Evolutionary conservation across 2,329 filamentous ascomycete genomes (phyloP).

Genomic region (Curvularia hawaiiensis): DNA sequence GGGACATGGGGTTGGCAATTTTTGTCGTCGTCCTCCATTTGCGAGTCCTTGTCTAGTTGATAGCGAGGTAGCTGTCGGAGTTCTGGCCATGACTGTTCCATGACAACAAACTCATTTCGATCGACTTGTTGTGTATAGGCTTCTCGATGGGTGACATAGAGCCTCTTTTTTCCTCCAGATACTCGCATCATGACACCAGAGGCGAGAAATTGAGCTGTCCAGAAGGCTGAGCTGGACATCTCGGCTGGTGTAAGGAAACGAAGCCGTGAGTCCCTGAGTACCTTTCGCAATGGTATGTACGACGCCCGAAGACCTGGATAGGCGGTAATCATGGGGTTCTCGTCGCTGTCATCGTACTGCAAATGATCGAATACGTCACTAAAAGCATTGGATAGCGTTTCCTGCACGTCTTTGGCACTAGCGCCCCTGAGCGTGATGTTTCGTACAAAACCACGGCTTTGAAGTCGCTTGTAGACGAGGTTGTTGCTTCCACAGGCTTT

Average conservation of each 20-base stretch:
- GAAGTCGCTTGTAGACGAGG: constrained; percentile 71
- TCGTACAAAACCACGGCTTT: constrained; percentile 73
- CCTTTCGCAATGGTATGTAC: constrained; percentile 78
- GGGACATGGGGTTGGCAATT: constrained; percentile 54
- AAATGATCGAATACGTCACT: constrained; percentile 54
- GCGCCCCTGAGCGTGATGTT: constrained; percentile 65
- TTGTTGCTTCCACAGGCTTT: constrained; percentile 70
- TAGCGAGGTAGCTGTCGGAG: constrained; percentile 67
- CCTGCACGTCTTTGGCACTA: constrained; percentile 71
- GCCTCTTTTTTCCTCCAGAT: constrained; percentile 62
- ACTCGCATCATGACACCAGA: constrained; percentile 76
- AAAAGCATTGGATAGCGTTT: constrained; percentile 68
- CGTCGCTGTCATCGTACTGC: constrained; percentile 34
- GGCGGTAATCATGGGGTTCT: constrained; percentile 31
- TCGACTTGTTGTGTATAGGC: constrained; percentile 71
- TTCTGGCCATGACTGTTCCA: constrained; percentile 63
- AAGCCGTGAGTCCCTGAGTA: constrained; percentile 74
- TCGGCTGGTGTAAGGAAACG: constrained; percentile 73
- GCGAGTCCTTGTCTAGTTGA: constrained; percentile 51
- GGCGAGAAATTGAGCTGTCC: constrained; percentile 72
- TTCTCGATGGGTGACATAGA: constrained; percentile 77
- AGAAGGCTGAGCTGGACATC: constrained; percentile 73
- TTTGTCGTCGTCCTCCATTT: constrained; percentile 42
- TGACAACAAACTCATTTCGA: constrained; percentile 15
- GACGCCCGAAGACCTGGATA: constrained; percentile 66